Conservation (phyloP, 441 rosid species). For the Gossypium gossypioides region DNA sequence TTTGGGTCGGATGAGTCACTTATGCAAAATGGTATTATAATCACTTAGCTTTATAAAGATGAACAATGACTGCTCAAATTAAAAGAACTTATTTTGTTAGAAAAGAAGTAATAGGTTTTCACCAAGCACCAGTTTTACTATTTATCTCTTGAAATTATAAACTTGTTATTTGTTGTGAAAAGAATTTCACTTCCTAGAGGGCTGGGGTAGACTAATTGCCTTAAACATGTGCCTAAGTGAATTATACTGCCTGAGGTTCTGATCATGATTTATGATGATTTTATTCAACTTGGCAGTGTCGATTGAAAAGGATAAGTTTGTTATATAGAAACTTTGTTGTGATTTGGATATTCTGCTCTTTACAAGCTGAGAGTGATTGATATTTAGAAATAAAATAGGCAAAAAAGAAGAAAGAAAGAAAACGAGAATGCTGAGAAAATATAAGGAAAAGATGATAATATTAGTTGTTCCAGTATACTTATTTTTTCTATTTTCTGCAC, state of each 20-base stretch:
- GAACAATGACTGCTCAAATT: background rate
- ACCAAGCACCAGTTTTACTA: background rate
- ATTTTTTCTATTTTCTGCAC: background rate
- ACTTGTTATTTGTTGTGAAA: background rate
- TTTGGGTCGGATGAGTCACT: background rate
- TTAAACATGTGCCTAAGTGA: background rate
- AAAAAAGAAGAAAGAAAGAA: background rate
- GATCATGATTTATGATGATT: background rate
- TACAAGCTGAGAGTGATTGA: background rate
- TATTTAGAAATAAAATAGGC: background rate
- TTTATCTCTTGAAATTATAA: background rate
- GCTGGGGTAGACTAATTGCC: background rate
- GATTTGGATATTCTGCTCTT: background rate
- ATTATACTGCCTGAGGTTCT: background rate
- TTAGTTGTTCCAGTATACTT: background rate
- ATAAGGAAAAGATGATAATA: background rate
- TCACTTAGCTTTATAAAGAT: background rate
- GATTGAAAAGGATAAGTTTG: background rate
- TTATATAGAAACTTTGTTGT: background rate
- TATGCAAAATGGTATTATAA: background rate
- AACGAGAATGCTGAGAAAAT: background rate
- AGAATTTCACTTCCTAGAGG: background rate
- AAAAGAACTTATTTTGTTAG: background rate
- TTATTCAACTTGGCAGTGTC: background rate
- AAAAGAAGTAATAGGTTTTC: slow-evolving; percentile 5